phyloP scores from a whole-genome alignment of 805 yeast genomes.

The Schwanniomyces occidentalis region DNA sequence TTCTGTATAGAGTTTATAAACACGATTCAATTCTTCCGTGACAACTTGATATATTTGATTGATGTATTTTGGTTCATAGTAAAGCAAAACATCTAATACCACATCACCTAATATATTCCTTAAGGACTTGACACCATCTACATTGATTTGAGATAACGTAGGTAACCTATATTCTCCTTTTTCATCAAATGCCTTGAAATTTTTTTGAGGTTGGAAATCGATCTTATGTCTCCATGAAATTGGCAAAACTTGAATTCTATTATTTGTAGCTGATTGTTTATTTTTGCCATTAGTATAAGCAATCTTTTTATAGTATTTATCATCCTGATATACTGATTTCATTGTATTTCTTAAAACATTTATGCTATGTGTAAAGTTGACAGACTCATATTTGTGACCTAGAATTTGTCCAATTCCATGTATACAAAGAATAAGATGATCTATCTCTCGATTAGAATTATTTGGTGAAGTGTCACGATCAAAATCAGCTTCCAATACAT shows the following conservation, averaged over 20 bases:
- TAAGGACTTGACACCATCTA: constrained; percentile 74
- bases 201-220: constrained; percentile 55
- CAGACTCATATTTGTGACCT: constrained; percentile 74
- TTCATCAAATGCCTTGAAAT: constrained; percentile 32
- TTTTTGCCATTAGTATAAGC: constrained; percentile 28
- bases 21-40: constrained; percentile 59
- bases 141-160: constrained; percentile 66
- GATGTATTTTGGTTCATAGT: constrained; percentile 70
- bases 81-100: constrained; percentile 76
- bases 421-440: constrained; percentile 77
- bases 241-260: constrained; percentile 81
- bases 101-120: constrained; percentile 85
- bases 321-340: constrained; percentile 48
- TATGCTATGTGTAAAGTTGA: constrained; percentile 85
- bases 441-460: constrained; percentile 38
- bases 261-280: constrained; percentile 35
- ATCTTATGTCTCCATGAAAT: constrained; percentile 87
- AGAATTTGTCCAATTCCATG: constrained; percentile 95
- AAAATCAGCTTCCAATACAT: constrained; percentile 50
- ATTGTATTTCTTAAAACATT: constrained; percentile 62
- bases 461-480: constrained; percentile 31
- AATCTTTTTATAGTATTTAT: constrained; percentile 37
- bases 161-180: constrained; percentile 53
- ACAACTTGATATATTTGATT: constrained; percentile 64
- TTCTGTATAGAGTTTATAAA: constrained; percentile 57